Base-by-base conservation (phyloP, 2,329 filamentous ascomycete species). In the Hymenoscyphus scutula region DNA sequence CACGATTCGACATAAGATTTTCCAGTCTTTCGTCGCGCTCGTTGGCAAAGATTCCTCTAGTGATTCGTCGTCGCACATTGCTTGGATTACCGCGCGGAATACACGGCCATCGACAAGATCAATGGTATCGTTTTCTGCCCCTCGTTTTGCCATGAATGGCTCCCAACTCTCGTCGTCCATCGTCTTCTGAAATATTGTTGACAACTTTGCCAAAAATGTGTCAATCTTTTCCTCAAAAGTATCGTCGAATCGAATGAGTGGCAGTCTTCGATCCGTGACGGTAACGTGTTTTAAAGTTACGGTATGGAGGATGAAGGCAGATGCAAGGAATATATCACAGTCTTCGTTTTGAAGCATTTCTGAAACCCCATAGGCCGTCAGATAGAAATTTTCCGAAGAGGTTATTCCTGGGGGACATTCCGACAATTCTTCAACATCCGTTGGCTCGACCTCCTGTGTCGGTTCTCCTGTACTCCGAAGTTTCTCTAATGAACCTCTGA, bases 41-140 rank as follows among this genome's bases (percentile, higher is more conserved):
- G 61, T 51, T 13, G 70, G 64, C 6, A 73, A 45, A 1, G 55
- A 56, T 25, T 62, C 62, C 23, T 63, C 53, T 6, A 72, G 59
- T 13, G 64, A 56, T 23, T 48, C 11, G 17, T 67, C 60, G 13
- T 70, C 62, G 30, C 65, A 67, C 65, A 74, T 67, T 17, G 68
- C 66, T 64, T 73, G 70, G 10, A 74, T 67, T 11, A 69, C 64
- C 15, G 64, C 65, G 45, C 73, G 68, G 38, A 74, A 69, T 5
- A 84, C 68, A 45, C 83, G 77, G 6, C 84, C 84, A 71, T 87
- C 84, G 15, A 87, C 70, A 5, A 84, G 72, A 70, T 88, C 85
- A 17, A 77, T 77, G 5, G 85, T 70, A 69, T 86, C 81, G 67
- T 78, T 80, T 10, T 63, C 65, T 19, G 69, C 54, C 7, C 66